Conservation (phyloP, 148 eudicot genomes). For the Chenopodium album region DNA sequence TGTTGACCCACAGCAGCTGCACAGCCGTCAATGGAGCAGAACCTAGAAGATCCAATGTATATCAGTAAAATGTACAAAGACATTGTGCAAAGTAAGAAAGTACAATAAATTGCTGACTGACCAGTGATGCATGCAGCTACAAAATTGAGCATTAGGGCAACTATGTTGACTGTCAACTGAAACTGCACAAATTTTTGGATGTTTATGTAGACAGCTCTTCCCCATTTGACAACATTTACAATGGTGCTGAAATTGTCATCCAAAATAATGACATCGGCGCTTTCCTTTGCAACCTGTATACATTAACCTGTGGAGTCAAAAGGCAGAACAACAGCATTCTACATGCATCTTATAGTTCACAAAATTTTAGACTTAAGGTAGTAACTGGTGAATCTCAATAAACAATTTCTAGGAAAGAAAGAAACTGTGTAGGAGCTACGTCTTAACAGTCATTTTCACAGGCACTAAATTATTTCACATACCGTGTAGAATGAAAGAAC, state of each 20-base stretch:
- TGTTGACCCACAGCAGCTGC: conserved; percentile 92
- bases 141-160: conserved; percentile 83
- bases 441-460: not conserved
- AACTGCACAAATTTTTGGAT: conserved; percentile 97
- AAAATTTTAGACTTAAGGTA: not conserved
- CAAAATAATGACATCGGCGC: conserved; percentile 78
- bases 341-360: not conserved
- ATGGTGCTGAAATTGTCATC: conserved; percentile 91
- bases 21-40: conserved; percentile 96
- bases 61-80: not conserved
- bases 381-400: not conserved
- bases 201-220: conserved; percentile 84
- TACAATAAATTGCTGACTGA: conserved; percentile 13
- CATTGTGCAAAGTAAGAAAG: not conserved
- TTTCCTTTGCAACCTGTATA: conserved; percentile 88
- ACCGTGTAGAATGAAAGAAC: not conserved
- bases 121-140: conserved; percentile 84
- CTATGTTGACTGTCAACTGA: conserved; percentile 88
- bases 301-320: not conserved
- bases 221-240: conserved; percentile 91
- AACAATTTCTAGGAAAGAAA: not conserved
- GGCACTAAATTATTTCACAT: not conserved
- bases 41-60: conserved; percentile 40
- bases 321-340: not conserved
- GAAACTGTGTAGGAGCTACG: not conserved